Base-by-base conservation (phyloP, 2,329 filamentous ascomycete species). In the Achaetomium macrosporum region DNA sequence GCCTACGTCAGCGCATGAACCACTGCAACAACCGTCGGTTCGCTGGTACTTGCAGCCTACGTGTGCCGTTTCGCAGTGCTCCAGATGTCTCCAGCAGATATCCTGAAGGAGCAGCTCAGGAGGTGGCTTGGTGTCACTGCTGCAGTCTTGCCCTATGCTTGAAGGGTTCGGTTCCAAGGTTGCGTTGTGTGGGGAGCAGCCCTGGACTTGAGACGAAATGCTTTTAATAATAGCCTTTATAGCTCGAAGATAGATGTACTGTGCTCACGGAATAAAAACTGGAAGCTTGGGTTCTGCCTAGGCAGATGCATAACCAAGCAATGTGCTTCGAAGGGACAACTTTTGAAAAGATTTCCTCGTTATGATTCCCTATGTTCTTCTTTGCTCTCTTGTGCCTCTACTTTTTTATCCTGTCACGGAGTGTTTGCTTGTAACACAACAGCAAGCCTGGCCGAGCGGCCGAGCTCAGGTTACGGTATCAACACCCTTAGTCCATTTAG, bases 1-100 rank as follows among this genome's bases (percentile, higher is more conserved):
- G 69, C 69, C 73, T 71, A 76, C 73, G 74, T 76, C 74, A 76
- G 73, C 71, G 73, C 71, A 72, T 72, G 65, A 71, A 68, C 56
- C 60, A 25, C 31, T 36, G 33, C 41, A 19, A 15, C 45, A 37
- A 37, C 15, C 11, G 10, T 11, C 13, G 10, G 11, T 35, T 35
- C 11, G 11, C 33, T 35, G 11, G n/a, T 5, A 5, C 15, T 37
- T 13, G 15, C 12, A n/a, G 13, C 7, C 51, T 50, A 52, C 49
- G 50, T 56, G 47, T 57, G 45, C 47, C 46, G 45, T 40, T 47
- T 46, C 19, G 33, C 49, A 45, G 47, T 59, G 60, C 44, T 60
- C 49, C 55, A 36, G 29, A 30, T 37, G 8, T 51, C 30, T 17
- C 50, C 52, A 58, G 50, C 57, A 53, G 51, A 51, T 54, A 55